phyloP scores from a whole-genome alignment of 2,329 filamentous ascomycete species.

The Pestalotiopsis fici region DNA sequence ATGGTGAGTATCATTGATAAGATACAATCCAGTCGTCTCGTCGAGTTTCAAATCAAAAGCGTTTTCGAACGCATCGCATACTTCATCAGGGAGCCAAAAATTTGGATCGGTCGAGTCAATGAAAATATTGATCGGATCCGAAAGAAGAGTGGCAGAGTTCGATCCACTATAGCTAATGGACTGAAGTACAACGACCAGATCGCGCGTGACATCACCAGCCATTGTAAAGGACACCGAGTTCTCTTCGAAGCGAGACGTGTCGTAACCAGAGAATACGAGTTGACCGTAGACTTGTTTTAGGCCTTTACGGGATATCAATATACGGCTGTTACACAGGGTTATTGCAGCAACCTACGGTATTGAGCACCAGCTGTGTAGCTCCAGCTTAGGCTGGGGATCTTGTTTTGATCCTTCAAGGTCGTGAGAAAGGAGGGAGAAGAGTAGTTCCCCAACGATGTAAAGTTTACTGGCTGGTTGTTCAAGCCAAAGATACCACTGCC shows the following conservation, averaged over 20 bases:
- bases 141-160: constrained; percentile 29
- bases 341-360: constrained; percentile 31
- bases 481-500: constrained; percentile 39
- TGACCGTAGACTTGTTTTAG: constrained; percentile 38
- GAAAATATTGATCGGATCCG: constrained; percentile 33
- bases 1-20: constrained; percentile 36
- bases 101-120: constrained; percentile 37
- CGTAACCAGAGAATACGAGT: constrained; percentile 41
- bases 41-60: constrained; percentile 33
- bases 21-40: constrained; percentile 26
- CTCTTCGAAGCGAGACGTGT: constrained; percentile 37
- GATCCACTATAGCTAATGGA: constrained; percentile 37
- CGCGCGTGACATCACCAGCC: constrained; percentile 32
- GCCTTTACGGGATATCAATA: constrained; percentile 16
- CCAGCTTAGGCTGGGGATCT: constrained; percentile 42
- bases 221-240: constrained; percentile 39
- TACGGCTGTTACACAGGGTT: too few relatives aligned
- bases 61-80: constrained; percentile 32
- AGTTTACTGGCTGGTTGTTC: constrained; percentile 38
- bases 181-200: constrained; percentile 38
- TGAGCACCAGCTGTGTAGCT: constrained; percentile 42
- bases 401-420: constrained; percentile 33
- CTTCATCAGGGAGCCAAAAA: constrained; percentile 33
- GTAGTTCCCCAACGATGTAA: constrained; percentile 34
- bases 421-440: constrained; percentile 36